These are phyloP conservation scores for Chlamydomonas reinhardtii DNA, from an alignment of 163 green algal genomes.

Conservation along the genomic window DNA sequence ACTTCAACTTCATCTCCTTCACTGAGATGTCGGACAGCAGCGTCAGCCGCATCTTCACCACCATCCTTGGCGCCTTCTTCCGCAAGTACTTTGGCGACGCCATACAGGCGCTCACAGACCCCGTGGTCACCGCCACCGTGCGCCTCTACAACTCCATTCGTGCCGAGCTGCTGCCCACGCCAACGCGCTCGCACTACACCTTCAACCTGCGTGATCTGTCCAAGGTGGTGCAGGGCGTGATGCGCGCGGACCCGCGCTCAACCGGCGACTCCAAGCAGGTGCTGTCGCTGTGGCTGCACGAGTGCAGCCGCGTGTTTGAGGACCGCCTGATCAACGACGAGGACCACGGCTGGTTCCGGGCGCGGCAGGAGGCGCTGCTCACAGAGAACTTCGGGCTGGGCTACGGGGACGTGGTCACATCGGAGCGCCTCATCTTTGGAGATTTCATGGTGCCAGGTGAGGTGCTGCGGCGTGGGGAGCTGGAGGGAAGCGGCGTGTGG, in stretches of 20 bases:
- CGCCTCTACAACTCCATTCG: slow-evolving; percentile 83
- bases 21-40: slow-evolving; percentile 78
- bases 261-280: slow-evolving; percentile 63
- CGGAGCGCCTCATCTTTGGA: slow-evolving; percentile 78
- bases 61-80: slow-evolving; percentile 80
- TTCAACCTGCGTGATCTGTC: slow-evolving; percentile 90
- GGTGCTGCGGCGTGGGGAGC: neutral
- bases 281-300: slow-evolving; percentile 85
- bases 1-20: slow-evolving; percentile 88
- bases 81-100: slow-evolving; percentile 59
- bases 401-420: slow-evolving; percentile 71
- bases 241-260: slow-evolving; percentile 78
- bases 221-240: slow-evolving; percentile 85
- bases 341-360: slow-evolving; percentile 85
- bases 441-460: slow-evolving; percentile 83
- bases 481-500: neutral
- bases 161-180: slow-evolving; percentile 84
- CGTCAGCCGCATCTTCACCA: slow-evolving; percentile 82
- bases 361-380: slow-evolving; percentile 54
- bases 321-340: slow-evolving; percentile 87
- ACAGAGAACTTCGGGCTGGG: slow-evolving; percentile 29
- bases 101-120: slow-evolving; percentile 53
- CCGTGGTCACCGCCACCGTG: slow-evolving; percentile 73
- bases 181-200: slow-evolving; percentile 86
- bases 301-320: slow-evolving; percentile 82